These are phyloP conservation scores for Globisporangium acanthophoron DNA, from an alignment of 352 stramenopile species.

Conservation along the genomic window DNA sequence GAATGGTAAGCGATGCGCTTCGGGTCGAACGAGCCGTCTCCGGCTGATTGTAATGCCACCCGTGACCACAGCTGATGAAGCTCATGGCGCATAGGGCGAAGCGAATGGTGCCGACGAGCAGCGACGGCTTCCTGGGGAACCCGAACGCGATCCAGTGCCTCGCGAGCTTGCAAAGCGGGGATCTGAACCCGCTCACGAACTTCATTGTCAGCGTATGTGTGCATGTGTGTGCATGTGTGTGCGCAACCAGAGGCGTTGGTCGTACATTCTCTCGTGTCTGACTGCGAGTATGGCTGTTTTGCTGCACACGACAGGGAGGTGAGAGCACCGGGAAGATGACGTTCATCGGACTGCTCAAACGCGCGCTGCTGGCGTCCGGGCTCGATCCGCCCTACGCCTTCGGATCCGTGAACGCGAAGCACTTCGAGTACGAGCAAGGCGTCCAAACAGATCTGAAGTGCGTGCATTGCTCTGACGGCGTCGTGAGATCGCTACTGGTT, in stretches of 20 bases:
- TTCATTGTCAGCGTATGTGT: constrained; percentile 55
- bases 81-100: constrained; percentile 20
- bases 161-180: constrained; percentile 9
- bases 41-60: background rate
- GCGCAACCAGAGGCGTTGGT: no score
- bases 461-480: background rate
- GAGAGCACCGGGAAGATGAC: constrained; percentile 44
- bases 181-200: constrained; percentile 27
- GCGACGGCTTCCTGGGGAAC: constrained; percentile 50
- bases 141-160: constrained; percentile 24
- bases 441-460: background rate
- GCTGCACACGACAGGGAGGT: constrained; percentile 25
- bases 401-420: constrained; percentile 31
- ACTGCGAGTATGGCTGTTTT: background rate
- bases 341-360: constrained; percentile 38
- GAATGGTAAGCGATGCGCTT: constrained; percentile 32
- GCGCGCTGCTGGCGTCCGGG: constrained; percentile 16
- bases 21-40: background rate
- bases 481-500: background rate
- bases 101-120: constrained; percentile 24
- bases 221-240: background rate
- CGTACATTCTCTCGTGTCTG: no score
- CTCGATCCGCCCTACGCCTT: constrained; percentile 21
- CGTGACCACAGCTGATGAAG: background rate
- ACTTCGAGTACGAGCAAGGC: constrained; percentile 23